Base-by-base conservation (phyloP, 2,329 filamentous ascomycete species). In the Beauveria medogensis region DNA sequence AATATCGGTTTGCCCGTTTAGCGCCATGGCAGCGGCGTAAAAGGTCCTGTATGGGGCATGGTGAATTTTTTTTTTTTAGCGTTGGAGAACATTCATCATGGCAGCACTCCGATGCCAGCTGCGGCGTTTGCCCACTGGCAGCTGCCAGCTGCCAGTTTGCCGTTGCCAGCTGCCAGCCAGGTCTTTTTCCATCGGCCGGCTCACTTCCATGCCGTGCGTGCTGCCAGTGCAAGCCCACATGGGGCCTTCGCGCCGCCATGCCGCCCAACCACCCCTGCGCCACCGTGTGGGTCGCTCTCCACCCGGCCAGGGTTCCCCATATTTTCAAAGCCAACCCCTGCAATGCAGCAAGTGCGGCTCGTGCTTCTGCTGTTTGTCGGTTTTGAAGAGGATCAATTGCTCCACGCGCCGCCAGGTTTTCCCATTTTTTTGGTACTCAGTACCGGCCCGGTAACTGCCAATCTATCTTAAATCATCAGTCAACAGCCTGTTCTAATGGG, bases 281-380 rank as follows among this genome's bases (percentile, higher is more conserved):
- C 16, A 44, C 43, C 37, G n/a, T 59, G 47, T 52, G 56, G 56
- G 44, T 34, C 55, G 28, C n/a, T 48, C 8, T 4, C 30, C 20
- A 22, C 44, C n/a, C 20, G 22, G 34, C 55, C 55, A 58, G 55
- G 55, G 34, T 58, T 58, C 56, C 47, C 56, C 56, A 52, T 26
- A 51, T 59, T 59, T 59, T 52, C 56, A 24, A n/a, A 59, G 47
- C 47, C 56, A 12, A 16, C n/a, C 30, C 47, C 30, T 50, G 55
- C 34, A 58, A 41, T 51, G 46, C 20, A 24, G 20, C 44, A 22
- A 20, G 43, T 44, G 34, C 12, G 34, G 34, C 34, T 37, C 34
- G 44, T 47, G 44, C 20, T 24, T 22, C 22, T 47, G 18, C 41
- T 20, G 41, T 8, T 16, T 37, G 34, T 37, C 34, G 34, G 12